phyloP scores from a whole-genome alignment of 495 filamentous ascomycete genomes.

The Aspergillus sparsus region DNA sequence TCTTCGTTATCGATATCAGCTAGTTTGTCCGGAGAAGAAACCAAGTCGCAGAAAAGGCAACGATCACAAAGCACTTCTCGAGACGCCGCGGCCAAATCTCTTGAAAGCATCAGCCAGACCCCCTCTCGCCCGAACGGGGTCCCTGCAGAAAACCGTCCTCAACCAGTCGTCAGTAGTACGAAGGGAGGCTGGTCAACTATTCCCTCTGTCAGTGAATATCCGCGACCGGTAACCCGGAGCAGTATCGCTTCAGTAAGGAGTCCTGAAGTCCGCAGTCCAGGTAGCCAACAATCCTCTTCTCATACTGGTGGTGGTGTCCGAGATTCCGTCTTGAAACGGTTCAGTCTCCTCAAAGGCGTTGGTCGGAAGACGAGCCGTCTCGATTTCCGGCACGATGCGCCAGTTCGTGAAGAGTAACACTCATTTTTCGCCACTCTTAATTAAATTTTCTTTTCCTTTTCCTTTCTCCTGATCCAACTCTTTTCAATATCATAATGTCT shows the following conservation, averaged over 20 bases:
- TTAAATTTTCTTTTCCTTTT: conserved; percentile 20
- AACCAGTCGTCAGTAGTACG: conserved; percentile 25
- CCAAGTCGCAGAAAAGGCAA: conserved; percentile 30
- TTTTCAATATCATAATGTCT: conserved; percentile 28
- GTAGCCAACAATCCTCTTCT: conserved; percentile 14
- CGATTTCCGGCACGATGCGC: conserved; percentile 39
- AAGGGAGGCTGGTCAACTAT: conserved; percentile 45
- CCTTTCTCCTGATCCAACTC: conserved; percentile 24
- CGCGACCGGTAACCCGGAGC: conserved; percentile 42
- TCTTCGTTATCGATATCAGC: conserved; percentile 38
- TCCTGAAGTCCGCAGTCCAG: conserved; percentile 23
- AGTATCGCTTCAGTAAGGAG: conserved; percentile 24
- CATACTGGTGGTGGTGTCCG: conserved; percentile 34
- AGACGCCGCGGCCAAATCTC: conserved; percentile 35
- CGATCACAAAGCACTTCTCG: conserved; percentile 36
- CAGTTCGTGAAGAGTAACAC: conserved; percentile 42
- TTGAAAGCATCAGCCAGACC: conserved; percentile 37
- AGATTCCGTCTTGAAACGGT: conserved; percentile 51
- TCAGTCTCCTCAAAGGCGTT: conserved; percentile 49
- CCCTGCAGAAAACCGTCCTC: conserved; percentile 21
- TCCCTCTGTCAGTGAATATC: conserved; percentile 41
- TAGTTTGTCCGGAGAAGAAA: conserved; percentile 29
- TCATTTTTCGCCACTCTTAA: conserved; percentile 4
- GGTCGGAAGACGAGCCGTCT: conserved; percentile 47
- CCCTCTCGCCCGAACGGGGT: conserved; percentile 35